These are phyloP conservation scores for Micromonas pusilla DNA, from an alignment of 139 green algal genomes.

Conservation along the genomic window DNA sequence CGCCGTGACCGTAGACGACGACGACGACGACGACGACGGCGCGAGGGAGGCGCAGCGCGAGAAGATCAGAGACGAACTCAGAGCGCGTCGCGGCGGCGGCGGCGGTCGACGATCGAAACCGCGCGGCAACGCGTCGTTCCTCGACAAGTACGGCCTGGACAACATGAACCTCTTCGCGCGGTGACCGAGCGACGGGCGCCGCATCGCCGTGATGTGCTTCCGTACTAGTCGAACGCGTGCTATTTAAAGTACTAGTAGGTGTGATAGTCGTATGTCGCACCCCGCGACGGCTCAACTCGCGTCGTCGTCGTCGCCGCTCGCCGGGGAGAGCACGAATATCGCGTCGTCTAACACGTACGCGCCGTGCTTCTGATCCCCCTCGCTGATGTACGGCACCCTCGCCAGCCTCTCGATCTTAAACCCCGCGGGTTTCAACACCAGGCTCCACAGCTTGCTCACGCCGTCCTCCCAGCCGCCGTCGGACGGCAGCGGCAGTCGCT, in stretches of 20 bases:
- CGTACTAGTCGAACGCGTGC: background rate
- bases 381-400: conserved; percentile 3
- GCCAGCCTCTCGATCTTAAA: background rate
- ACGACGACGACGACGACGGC: too few species aligned
- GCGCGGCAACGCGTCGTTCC: too few species aligned
- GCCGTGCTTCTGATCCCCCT: background rate
- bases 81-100: too few species aligned
- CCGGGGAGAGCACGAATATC: conserved; percentile 9
- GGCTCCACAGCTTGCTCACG: background rate
- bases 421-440: conserved; percentile 5
- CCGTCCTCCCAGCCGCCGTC: conserved; percentile 20
- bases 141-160: background rate
- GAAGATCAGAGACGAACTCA: too few species aligned
- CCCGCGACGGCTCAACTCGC: background rate
- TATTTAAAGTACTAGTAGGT: background rate
- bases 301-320: background rate
- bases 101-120: too few species aligned
- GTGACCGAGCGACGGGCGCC: background rate
- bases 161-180: background rate
- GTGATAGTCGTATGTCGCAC: background rate
- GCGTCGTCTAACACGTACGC: conserved; percentile 23
- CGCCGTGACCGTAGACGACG: too few species aligned
- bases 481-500: background rate
- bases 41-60: too few species aligned
- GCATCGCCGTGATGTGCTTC: background rate